phyloP scores from a whole-genome alignment of 129 eudicot genomes.

The Erigeron canadensis region DNA sequence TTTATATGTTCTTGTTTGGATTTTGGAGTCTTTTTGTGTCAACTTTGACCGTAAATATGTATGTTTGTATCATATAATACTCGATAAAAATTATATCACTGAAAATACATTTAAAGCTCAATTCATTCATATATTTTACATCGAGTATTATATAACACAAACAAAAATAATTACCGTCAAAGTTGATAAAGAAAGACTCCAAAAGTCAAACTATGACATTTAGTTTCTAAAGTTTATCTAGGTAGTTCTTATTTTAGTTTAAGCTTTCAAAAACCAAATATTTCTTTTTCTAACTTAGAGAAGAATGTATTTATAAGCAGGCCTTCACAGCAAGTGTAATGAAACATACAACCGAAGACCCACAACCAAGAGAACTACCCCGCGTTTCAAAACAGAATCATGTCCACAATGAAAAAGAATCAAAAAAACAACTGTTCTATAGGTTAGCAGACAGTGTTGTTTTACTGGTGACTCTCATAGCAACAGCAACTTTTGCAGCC shows the following conservation, averaged over 20 bases:
- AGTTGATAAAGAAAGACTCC: too few species aligned
- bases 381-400: not conserved
- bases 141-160: too few species aligned
- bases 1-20: too few species aligned
- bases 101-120: too few species aligned
- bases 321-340: not conserved
- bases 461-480: slow-evolving; percentile 2
- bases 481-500: slow-evolving; percentile 2
- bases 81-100: too few species aligned
- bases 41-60: too few species aligned
- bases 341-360: not conserved
- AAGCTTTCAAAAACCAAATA: too few species aligned
- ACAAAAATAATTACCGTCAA: too few species aligned
- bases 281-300: not conserved
- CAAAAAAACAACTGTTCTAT: not conserved
- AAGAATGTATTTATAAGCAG: not conserved
- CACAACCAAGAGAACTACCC: not conserved
- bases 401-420: not conserved
- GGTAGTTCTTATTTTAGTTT: not conserved
- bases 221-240: not conserved
- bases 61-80: too few species aligned
- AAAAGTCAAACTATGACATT: too few species aligned
- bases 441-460: not conserved
- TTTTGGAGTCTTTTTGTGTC: too few species aligned
- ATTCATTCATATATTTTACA: too few species aligned